phyloP scores from a whole-genome alignment of 1,284 basidiomycete species.

The Ustilago lituana region DNA sequence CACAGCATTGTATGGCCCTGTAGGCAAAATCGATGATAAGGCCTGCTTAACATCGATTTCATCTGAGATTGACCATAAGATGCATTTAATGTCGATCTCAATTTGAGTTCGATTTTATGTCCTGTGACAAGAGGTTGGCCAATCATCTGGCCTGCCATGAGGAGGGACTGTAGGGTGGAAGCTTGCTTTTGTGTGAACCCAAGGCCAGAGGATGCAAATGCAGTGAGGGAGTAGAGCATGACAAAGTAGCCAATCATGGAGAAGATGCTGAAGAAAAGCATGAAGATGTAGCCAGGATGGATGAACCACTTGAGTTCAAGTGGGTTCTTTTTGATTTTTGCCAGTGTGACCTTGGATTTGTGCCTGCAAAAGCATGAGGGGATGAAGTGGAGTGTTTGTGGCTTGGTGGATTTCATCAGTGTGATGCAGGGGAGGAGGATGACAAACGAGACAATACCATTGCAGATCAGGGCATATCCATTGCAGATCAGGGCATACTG shows the following conservation, averaged over 20 bases:
- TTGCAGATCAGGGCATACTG: conserved; percentile 51
- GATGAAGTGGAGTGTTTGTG: conserved; percentile 18
- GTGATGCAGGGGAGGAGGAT: conserved; percentile 66
- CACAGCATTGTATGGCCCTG: too few relatives aligned
- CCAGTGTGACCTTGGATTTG: conserved; percentile 10
- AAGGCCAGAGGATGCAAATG: conserved; percentile 68
- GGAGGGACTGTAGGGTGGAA: conserved; percentile 69
- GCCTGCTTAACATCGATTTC: too few relatives aligned
- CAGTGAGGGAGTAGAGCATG: conserved; percentile 69
- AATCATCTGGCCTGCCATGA: conserved; percentile 69
- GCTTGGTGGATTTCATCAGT: conserved; percentile 62
- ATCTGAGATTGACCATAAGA: too few relatives aligned
- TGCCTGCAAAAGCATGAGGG: conserved; percentile 3
- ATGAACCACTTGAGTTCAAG: conserved; percentile 56
- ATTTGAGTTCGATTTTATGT: too few relatives aligned
- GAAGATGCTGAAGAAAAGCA: conserved; percentile 57
- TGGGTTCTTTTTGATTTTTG: conserved; percentile 51
- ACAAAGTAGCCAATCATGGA: conserved; percentile 69
- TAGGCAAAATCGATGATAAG: too few relatives aligned
- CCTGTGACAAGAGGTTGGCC: too few relatives aligned
- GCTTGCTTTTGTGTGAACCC: conserved; percentile 68
- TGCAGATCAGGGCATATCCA: conserved; percentile 60
- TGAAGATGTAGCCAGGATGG: conserved; percentile 63
- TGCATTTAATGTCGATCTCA: too few relatives aligned
- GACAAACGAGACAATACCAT: conserved; percentile 66